phyloP scores from a whole-genome alignment of 768 basidiomycete species.

The Tulasnella sp. region DNA sequence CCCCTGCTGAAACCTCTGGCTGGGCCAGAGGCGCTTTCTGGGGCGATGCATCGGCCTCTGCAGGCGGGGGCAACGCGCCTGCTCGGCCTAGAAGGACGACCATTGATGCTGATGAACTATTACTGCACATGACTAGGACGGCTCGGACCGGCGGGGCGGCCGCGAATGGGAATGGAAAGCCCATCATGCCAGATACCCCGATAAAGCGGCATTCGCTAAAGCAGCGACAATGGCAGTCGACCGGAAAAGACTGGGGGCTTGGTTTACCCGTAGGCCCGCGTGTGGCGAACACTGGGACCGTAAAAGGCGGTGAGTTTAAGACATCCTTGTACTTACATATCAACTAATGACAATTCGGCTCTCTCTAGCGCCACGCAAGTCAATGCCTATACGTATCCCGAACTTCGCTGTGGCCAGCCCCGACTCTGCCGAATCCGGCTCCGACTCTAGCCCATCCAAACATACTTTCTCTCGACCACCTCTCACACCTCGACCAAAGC shows the following conservation, averaged over 20 bases:
- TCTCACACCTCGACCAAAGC: neutral
- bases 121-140: slow-evolving; percentile 6
- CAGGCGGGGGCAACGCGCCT: neutral
- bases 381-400: slow-evolving; percentile 12
- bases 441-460: slow-evolving; percentile 11
- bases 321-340: neutral
- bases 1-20: neutral
- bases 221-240: slow-evolving; percentile 13
- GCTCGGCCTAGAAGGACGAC: neutral
- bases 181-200: slow-evolving; percentile 19
- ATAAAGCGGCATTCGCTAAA: slow-evolving; percentile 13
- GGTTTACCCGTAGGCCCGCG: neutral
- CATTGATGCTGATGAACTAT: slow-evolving; percentile 7
- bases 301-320: neutral
- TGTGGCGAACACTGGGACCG: neutral
- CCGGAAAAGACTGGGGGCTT: slow-evolving; percentile 6
- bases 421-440: slow-evolving; percentile 14
- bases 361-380: slow-evolving; percentile 16
- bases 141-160: neutral
- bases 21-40: neutral
- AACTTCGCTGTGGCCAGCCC: neutral
- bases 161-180: slow-evolving; percentile 7
- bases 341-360: neutral
- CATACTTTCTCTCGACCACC: neutral
- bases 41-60: neutral